phyloP scores from a whole-genome alignment of 352 stramenopile species.

The Globisporangium mamillatum region DNA sequence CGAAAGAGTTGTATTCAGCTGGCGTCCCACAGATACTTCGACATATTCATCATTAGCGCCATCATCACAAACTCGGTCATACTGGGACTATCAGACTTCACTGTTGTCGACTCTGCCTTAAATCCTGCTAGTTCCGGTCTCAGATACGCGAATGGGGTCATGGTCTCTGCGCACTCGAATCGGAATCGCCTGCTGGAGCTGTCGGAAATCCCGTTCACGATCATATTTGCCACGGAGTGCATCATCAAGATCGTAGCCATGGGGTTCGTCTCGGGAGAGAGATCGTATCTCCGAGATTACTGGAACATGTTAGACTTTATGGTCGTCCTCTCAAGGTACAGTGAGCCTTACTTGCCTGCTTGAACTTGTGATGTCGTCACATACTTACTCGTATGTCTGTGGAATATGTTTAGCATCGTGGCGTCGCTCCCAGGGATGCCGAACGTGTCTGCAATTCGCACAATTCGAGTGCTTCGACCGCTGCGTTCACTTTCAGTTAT shows the following conservation, averaged over 20 bases:
- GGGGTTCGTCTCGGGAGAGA: slow-evolving; percentile 56
- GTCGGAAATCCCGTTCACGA: slow-evolving; percentile 84
- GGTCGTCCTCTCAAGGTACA: slow-evolving; percentile 84
- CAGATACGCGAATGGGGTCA: slow-evolving; percentile 28
- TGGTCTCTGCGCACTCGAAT: slow-evolving; percentile 41
- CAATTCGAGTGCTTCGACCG: slow-evolving; percentile 86
- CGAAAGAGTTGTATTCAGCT: slow-evolving; percentile 50
- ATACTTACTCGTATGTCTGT: background rate
- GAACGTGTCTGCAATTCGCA: slow-evolving; percentile 80
- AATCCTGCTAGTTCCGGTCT: slow-evolving; percentile 58
- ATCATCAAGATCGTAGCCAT: slow-evolving; percentile 91
- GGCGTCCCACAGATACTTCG: slow-evolving; percentile 64
- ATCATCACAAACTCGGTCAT: slow-evolving; percentile 89
- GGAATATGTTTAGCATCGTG: slow-evolving; percentile 35
- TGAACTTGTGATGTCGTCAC: background rate
- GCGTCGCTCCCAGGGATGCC: slow-evolving; percentile 55
- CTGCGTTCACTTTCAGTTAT: slow-evolving; percentile 88
- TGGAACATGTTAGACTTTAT: slow-evolving; percentile 94
- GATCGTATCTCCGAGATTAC: slow-evolving; percentile 76
- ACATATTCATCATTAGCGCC: slow-evolving; percentile 81
- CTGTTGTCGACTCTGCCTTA: slow-evolving; percentile 55
- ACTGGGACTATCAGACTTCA: slow-evolving; percentile 83
- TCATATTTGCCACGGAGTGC: slow-evolving; percentile 86
- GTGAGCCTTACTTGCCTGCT: background rate
- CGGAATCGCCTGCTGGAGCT: slow-evolving; percentile 61